Conservation (phyloP, 1,139 yeast genomes). For the Blastobotrys arbuscula region DNA sequence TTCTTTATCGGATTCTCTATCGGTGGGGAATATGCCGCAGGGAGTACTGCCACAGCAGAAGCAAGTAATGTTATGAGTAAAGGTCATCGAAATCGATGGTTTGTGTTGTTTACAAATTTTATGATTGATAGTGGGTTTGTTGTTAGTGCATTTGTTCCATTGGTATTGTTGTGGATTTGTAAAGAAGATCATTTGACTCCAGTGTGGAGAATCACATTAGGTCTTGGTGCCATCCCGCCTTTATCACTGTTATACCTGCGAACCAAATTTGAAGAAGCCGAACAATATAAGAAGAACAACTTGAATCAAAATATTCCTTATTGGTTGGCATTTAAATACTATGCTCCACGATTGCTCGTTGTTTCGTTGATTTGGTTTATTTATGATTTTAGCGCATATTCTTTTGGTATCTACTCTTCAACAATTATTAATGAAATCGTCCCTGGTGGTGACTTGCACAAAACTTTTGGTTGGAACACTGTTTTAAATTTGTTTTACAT, state of each 20-base stretch:
- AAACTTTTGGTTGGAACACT: conserved; percentile 88
- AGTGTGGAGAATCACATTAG: conserved; percentile 90
- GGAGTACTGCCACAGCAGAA: conserved; percentile 92
- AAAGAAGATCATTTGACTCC: conserved; percentile 62
- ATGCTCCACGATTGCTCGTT: conserved; percentile 72
- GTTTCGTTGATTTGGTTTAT: conserved; percentile 83
- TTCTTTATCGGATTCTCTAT: conserved; percentile 80
- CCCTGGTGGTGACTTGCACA: conserved; percentile 58
- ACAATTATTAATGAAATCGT: conserved; percentile 56
- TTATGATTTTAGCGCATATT: conserved; percentile 82
- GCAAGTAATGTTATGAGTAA: conserved; percentile 73
- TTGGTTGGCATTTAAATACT: conserved; percentile 63
- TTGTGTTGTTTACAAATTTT: conserved; percentile 80
- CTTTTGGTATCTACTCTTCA: conserved; percentile 80
- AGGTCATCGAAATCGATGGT: conserved; percentile 83
- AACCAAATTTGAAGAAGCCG: conserved; percentile 66
- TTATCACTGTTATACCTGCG: conserved; percentile 70
- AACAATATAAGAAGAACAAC: conserved; percentile 61
- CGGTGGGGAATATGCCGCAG: conserved; percentile 85
- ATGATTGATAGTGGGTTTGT: conserved; percentile 91
- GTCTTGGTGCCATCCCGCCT: conserved; percentile 91
- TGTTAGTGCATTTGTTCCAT: conserved; percentile 74
- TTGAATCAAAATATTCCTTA: conserved; percentile 62
- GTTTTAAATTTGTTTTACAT: conserved; percentile 81
- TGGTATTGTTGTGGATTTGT: conserved; percentile 82